Base-by-base conservation (phyloP, 495 filamentous ascomycete species). In the Acidiella bohemica region DNA sequence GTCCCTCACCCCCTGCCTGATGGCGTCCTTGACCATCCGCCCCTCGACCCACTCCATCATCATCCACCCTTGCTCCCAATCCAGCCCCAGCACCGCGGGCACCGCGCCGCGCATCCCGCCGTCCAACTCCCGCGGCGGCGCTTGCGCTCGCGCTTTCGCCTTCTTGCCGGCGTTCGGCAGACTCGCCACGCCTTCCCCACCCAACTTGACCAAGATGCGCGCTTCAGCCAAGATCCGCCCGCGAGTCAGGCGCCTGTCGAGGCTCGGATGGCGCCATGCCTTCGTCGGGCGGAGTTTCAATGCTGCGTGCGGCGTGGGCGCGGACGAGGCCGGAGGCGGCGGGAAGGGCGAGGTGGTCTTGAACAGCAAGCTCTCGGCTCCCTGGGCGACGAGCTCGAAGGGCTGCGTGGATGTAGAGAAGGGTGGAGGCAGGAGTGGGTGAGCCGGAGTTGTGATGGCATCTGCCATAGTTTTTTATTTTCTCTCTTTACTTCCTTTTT, bases 341-440 rank as follows among this genome's bases (percentile, higher is more conserved):
- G 83, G 72, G 11, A 67, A 53, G 50, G 93, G 81, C 64, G 82
- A 86, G 49, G 71, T 75, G 7, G 87, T 88, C 51, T 72, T 73
- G 80, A 87, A 96, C 56, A 97, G 70, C 53, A 86, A 83, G 32
- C 81, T 84, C 73, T 97, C 90, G 59, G 90, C 90, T 64, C 90
- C 90, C 70, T 95, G 90, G 26, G 79, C 73, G 43, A 95, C 70
- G 53, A 51, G 43, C 18, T 20, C 19, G 19, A 32, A 24, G 19
- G 42, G 25, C 5, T 39, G 26, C 2, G 38, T n/a, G 30, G 41
- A 46, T 51, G 73, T 61, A 53, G 67, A 67, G 69, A 83, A 78
- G 38, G 73, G 76, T 13, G 67, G 47, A 16, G 83, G 83, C 47
- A 81, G n/a, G n/a, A n/a, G n/a, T n/a, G n/a, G n/a, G n/a, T n/a